These are phyloP conservation scores for Podaxis sp. DNA, from an alignment of 768 basidiomycete genomes.

Conservation along the genomic window DNA sequence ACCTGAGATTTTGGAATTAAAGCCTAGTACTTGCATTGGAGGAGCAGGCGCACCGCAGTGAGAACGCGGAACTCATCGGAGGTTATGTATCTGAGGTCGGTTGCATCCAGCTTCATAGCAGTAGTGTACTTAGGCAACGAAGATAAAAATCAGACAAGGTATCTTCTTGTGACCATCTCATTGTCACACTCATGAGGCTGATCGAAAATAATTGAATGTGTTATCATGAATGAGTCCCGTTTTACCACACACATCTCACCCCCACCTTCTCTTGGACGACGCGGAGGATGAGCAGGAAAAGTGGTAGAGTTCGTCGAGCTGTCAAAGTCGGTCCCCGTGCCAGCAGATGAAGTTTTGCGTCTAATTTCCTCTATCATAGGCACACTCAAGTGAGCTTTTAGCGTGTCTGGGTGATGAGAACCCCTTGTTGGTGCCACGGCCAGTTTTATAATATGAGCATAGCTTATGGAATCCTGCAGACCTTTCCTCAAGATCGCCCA, in stretches of 20 bases:
- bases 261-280: neutral
- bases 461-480: neutral
- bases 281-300: neutral
- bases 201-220: neutral
- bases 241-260: neutral
- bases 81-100: conserved; percentile 89
- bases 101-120: conserved; percentile 89
- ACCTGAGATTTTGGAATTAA: conserved; percentile 46
- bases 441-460: neutral
- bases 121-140: neutral
- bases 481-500: conserved; percentile 14
- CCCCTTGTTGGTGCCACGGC: neutral
- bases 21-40: conserved; percentile 6
- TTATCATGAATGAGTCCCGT: neutral
- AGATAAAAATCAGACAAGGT: neutral
- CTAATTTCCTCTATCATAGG: neutral
- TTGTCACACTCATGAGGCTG: neutral
- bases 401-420: neutral
- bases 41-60: conserved; percentile 60
- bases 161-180: neutral
- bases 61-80: conserved; percentile 94
- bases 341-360: neutral
- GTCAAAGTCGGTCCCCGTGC: conserved; percentile 1
- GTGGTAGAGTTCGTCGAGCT: conserved; percentile 4
- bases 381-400: conserved; percentile 8